Base-by-base conservation (phyloP, 192 early-diverging fungal genomes). In the Coemansia sp. region DNA sequence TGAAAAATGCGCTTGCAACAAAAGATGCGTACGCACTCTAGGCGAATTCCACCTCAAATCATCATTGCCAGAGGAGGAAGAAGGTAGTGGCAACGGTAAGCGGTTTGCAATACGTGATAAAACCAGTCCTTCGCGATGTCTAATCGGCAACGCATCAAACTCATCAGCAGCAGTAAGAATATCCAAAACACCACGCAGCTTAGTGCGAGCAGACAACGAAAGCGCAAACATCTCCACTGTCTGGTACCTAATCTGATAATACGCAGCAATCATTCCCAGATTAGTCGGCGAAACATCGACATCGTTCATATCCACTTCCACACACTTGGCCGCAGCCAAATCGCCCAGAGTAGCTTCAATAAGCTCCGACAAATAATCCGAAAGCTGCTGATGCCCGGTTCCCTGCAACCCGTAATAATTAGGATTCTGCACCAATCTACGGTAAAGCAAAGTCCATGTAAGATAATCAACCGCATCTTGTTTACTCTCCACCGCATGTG, bases 401-500 rank as follows among this genome's bases (percentile, higher is more conserved):
- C 95, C 96, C 66, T 93, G 91, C 52, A 99, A 71, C 17, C 91
- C 91, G 69, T 97, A 97, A 83, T 96, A 99, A 74, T 98, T 98
- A 8, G 98, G 98, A 78, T 99, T 99, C 73, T 95, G 87, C 9
- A 92, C 86, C 89, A 99, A 89, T 32, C 98, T 90, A 53, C 98
- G 91, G 86, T 98, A 99, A 61, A 98, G 72, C 84, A 98, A 94
- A 34, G 97, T 95, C 98, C 98, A 99, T 0, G 98, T 99, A 62
- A 99, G 80, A 64, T 98, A 99, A 65, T 99, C 98, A 1, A 99
- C 95, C 0, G 98, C 98, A 74, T 98, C 96, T 75, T 99, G 95
- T 86, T 97, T 98, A 78, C 92, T 96, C 74, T 92, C 91, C 51
- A 99, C 95, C 0, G 95, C 95, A 72, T 93, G 92, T 36, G 95